These are phyloP conservation scores for Escallonia herrerae DNA, from an alignment of 129 eudicot species.

Conservation along the genomic window DNA sequence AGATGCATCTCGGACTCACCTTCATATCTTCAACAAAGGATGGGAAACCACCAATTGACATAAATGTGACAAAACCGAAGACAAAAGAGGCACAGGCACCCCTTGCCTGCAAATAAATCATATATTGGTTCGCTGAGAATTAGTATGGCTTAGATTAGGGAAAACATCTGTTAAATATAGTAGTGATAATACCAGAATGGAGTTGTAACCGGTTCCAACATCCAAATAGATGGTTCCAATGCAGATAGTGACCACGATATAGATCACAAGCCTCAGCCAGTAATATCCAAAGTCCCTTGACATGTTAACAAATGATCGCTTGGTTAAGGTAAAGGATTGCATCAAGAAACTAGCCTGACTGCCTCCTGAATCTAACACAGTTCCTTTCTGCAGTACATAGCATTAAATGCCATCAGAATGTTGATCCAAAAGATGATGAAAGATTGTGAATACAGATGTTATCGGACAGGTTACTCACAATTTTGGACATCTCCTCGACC, in stretches of 20 bases:
- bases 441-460: too few species aligned
- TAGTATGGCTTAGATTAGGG: not conserved
- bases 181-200: conserved; percentile 50
- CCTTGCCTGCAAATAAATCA: conserved; percentile 46
- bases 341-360: conserved; percentile 93
- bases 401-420: too few species aligned
- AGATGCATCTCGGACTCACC: conserved; percentile 20
- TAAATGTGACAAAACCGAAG: conserved; percentile 94
- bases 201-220: conserved; percentile 75
- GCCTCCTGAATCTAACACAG: conserved; percentile 90
- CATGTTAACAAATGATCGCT: conserved; percentile 90
- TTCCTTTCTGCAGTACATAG: conserved; percentile 65
- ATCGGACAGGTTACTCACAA: conserved; percentile 33
- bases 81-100: conserved; percentile 98
- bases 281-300: conserved; percentile 98
- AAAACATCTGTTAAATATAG: not conserved
- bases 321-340: conserved; percentile 83
- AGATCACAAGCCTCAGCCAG: conserved; percentile 92
- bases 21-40: conserved; percentile 99
- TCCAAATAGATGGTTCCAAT: conserved; percentile 85
- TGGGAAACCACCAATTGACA: conserved; percentile 99
- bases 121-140: not conserved
- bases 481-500: conserved; percentile 79
- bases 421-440: too few species aligned
- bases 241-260: conserved; percentile 83